These are phyloP conservation scores for Boeremia exigua DNA, from an alignment of 2,329 filamentous ascomycete species.

Conservation along the genomic window DNA sequence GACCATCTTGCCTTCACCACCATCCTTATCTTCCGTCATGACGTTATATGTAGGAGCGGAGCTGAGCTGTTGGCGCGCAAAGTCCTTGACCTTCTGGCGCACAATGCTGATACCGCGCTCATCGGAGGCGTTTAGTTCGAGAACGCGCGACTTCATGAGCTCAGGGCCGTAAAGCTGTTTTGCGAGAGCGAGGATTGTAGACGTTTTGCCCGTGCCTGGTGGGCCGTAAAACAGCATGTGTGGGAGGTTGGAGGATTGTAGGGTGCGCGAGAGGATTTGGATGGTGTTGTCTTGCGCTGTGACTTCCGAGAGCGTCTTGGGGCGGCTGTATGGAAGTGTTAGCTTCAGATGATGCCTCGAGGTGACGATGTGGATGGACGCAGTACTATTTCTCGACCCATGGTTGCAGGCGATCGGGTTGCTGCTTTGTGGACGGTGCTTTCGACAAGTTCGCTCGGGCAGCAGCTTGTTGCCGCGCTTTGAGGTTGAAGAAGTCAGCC, in stretches of 20 bases:
- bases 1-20: conserved; percentile 37
- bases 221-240: conserved; percentile 99
- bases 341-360: conserved; percentile 7
- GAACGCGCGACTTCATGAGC: conserved; percentile 89
- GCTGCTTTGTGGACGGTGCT: conserved; percentile 65
- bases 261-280: conserved; percentile 85
- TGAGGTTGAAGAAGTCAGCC: conserved; percentile 95
- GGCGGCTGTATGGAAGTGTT: conserved; percentile 68
- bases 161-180: conserved; percentile 98
- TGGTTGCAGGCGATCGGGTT: conserved; percentile 74
- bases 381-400: conserved; percentile 99
- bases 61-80: conserved; percentile 92
- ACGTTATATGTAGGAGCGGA: conserved; percentile 73
- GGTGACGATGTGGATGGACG: background rate
- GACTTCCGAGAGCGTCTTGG: conserved; percentile 92
- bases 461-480: conserved; percentile 77
- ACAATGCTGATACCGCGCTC: conserved; percentile 98
- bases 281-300: conserved; percentile 97
- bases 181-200: conserved; percentile 93
- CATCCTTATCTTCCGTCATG: conserved; percentile 55
- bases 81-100: conserved; percentile 97
- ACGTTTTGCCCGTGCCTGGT: conserved; percentile 96
- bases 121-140: conserved; percentile 98
- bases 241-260: conserved; percentile 96
- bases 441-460: conserved; percentile 76